These are phyloP conservation scores for Boletellus sp. DNA, from an alignment of 768 basidiomycete species.

Conservation along the genomic window DNA sequence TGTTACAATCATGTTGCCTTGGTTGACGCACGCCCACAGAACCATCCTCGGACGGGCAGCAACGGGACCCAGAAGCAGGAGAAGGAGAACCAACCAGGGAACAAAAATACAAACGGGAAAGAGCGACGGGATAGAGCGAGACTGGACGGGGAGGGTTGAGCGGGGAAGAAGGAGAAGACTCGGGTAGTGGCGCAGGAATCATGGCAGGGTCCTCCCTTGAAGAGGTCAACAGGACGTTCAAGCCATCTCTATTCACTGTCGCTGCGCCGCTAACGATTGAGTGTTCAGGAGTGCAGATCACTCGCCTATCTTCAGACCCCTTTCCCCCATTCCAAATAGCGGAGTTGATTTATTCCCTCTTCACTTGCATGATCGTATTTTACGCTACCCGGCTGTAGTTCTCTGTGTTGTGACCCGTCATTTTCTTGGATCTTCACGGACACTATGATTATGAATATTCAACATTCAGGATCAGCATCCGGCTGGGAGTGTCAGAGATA, in stretches of 20 bases:
- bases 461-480: too few relatives aligned
- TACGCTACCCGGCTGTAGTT: not conserved
- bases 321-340: not conserved
- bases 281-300: not conserved
- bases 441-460: not conserved
- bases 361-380: conserved; percentile 6
- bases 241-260: not conserved
- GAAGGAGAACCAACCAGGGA: too few relatives aligned
- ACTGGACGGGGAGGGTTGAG: not conserved
- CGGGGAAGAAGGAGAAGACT: not conserved
- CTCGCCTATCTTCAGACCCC: not conserved
- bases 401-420: conserved; percentile 1
- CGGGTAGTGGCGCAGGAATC: not conserved
- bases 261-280: not conserved
- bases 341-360: conserved; percentile 9
- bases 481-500: too few relatives aligned
- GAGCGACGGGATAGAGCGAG: not conserved
- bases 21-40: conserved; percentile 5
- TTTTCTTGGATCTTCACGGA: not conserved
- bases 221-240: conserved; percentile 5
- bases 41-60: not conserved
- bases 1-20: not conserved
- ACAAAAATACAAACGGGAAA: not conserved
- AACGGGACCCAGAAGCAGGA: not conserved
- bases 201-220: not conserved